Evolutionary conservation across 2,329 filamentous ascomycete species (phyloP).

Genomic region (Ophiostoma tasmaniense): DNA sequence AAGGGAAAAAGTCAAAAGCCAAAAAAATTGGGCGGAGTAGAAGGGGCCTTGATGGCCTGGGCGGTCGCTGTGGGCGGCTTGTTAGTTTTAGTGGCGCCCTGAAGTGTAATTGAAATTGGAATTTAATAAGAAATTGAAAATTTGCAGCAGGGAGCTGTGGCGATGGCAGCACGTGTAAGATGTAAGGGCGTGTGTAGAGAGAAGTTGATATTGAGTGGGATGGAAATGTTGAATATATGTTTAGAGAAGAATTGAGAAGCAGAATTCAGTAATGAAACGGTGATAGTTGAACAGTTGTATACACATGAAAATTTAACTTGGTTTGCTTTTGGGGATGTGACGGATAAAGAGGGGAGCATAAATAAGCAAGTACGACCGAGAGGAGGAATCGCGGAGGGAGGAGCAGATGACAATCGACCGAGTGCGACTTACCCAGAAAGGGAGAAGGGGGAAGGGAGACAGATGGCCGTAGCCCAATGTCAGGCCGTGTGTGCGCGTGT

Average conservation of each 20-base stretch:
- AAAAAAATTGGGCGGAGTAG: background rate
- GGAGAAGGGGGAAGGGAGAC: background rate
- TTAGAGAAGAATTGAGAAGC: too few relatives aligned
- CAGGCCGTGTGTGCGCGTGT: background rate
- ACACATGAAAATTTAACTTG: too few relatives aligned
- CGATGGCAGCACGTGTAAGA: background rate
- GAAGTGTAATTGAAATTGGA: background rate
- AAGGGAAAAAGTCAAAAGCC: background rate
- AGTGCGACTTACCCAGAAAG: constrained; percentile 1
- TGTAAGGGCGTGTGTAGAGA: background rate
- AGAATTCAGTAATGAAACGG: too few relatives aligned
- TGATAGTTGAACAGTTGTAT: too few relatives aligned
- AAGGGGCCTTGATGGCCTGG: background rate
- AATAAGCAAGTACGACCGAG: background rate
- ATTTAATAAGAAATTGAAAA: constrained; percentile 6
- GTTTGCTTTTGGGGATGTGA: background rate
- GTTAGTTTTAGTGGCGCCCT: background rate
- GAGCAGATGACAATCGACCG: constrained; percentile 3
- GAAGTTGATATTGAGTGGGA: background rate
- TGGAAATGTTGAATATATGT: background rate
- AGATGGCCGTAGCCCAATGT: background rate
- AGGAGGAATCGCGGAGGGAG: background rate
- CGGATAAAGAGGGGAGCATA: background rate
- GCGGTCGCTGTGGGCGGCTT: background rate
- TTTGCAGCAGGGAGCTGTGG: background rate